phyloP scores from a whole-genome alignment of 2,329 filamentous ascomycete genomes.

The Colletotrichum australisinense region DNA sequence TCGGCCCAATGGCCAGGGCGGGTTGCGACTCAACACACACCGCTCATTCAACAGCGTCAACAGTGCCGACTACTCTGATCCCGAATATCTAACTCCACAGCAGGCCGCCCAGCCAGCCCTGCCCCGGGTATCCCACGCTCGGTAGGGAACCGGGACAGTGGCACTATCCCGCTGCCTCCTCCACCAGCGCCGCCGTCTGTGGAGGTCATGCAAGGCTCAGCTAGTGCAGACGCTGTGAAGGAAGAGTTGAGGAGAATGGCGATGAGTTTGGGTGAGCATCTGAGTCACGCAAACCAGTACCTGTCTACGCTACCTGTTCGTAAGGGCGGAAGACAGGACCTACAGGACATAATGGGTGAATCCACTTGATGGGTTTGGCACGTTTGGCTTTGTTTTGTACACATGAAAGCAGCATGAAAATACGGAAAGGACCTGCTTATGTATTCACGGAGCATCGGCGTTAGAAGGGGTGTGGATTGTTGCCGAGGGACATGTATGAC shows the following conservation, averaged over 20 bases:
- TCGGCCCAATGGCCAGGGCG: conserved; percentile 18
- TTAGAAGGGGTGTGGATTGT: background rate
- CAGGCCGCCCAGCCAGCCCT: conserved; percentile 43
- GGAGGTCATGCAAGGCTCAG: conserved; percentile 66
- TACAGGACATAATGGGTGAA: conserved; percentile 30
- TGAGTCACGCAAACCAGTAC: conserved; percentile 57
- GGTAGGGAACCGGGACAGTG: conserved; percentile 10
- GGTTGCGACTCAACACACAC: conserved; percentile 30
- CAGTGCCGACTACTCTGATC: conserved; percentile 37
- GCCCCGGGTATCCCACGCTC: conserved; percentile 30
- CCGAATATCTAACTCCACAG: conserved; percentile 42
- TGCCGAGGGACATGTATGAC: background rate
- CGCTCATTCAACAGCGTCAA: conserved; percentile 37
- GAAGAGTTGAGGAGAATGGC: conserved; percentile 63
- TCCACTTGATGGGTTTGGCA: background rate
- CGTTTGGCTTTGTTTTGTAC: background rate
- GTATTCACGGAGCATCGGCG: background rate
- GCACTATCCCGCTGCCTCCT: conserved; percentile 44
- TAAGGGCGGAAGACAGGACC: conserved; percentile 42
- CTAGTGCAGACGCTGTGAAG: conserved; percentile 62
- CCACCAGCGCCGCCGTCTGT: conserved; percentile 59
- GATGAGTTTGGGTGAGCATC: conserved; percentile 60
- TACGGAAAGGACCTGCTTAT: background rate
- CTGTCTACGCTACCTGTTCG: conserved; percentile 53
- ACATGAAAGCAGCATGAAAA: background rate